Conservation (phyloP, 176 grass and related monocot genomes). For the Musa acuminata region DNA sequence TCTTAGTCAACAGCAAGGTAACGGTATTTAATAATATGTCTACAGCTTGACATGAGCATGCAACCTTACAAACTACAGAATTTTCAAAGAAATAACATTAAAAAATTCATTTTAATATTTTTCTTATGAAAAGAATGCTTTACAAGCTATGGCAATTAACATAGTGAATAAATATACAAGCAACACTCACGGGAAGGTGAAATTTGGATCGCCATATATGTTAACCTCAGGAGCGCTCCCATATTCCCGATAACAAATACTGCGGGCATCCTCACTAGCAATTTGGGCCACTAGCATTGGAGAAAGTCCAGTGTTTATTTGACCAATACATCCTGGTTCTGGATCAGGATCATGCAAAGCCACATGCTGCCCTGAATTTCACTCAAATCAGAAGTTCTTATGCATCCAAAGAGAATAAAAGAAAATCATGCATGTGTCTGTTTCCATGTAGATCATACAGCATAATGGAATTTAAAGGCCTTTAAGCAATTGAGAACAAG, state of each 20-base stretch:
- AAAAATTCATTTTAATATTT: too few species aligned
- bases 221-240: slow-evolving; percentile 68
- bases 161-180: background rate
- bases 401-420: background rate
- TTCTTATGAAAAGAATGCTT: too few species aligned
- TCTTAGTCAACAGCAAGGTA: too few species aligned
- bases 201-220: slow-evolving; percentile 78
- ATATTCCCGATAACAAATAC: slow-evolving; percentile 81
- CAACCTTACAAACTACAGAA: too few species aligned
- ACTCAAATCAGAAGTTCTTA: background rate
- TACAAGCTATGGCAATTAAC: background rate
- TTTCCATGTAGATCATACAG: background rate
- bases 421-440: background rate
- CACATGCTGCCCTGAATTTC: slow-evolving; percentile 78
- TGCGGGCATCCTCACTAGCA: slow-evolving; percentile 87
- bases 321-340: slow-evolving; percentile 69
- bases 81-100: too few species aligned
- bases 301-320: slow-evolving; percentile 80
- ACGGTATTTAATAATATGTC: too few species aligned
- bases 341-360: slow-evolving; percentile 68
- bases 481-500: background rate
- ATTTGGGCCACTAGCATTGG: slow-evolving; percentile 51
- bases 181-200: slow-evolving; percentile 74
- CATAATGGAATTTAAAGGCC: background rate
- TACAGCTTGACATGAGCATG: too few species aligned